Evolutionary conservation across 352 stramenopile genomes (phyloP), one percentile per base, ranked within the genome.

Genomic region (Globisporangium viniferum): DNA sequence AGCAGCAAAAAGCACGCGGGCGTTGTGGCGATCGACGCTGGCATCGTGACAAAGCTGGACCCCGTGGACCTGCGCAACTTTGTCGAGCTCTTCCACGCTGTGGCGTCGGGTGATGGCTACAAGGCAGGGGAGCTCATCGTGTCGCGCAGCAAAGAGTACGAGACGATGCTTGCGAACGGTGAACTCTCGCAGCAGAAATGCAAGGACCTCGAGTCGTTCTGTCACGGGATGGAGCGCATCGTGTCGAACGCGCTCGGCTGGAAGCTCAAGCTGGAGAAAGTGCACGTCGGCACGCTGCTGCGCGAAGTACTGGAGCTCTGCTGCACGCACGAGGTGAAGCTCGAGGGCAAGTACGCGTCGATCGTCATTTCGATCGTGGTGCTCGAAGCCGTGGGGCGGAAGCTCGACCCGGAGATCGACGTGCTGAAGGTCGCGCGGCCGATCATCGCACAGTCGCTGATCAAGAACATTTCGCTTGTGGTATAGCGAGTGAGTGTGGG

Each of bases 351-450:
- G 33, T 98, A 98, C 70, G 88, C 97, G 49, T 98, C 96, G 62
- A 96, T 97, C 59, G 91, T 97, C 22, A 85, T 99, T 49, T 97
- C 93, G 6, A 96, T 98, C 64, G 95, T 94, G 51, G 96, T 99
- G 59, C 88, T 98, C 55, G 95, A 99, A 71, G 94, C 91, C 18
- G 84, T 98, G 36, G 94, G 92, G 0, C 80, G 87, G 10, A 86
- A 93, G 35, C 72, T 99, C 8, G 89, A 98, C 75, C 93, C 93
- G 15, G 89, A 97, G 41, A 90, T 99, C 56, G 78, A 95, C 24
- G 86, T 98, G 48, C 71, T 98, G 36, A 73, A 80, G 12, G 81
- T 98, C 1, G 94, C 96, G 3, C 71, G 98, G 59, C 93, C 93
- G 6, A 94, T 99, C 72, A 93, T 99, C 59, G 78, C 95, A 5